Evolutionary conservation across 345 rosid species (phyloP).

Genomic region (Bruguiera parviflora): DNA sequence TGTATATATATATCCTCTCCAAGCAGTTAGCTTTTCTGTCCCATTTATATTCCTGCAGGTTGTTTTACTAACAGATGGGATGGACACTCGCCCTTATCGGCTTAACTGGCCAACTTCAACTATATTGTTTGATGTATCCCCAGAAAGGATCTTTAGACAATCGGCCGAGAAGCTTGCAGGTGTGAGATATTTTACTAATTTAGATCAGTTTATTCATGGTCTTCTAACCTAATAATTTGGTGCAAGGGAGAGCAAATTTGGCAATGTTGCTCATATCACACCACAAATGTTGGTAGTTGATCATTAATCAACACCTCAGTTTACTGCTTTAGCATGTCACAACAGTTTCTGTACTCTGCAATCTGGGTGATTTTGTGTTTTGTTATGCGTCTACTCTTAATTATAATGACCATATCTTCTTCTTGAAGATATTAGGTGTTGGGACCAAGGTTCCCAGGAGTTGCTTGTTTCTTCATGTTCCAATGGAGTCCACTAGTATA

Average conservation of each 20-base stretch:
- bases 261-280: not conserved
- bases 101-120: conserved; percentile 87
- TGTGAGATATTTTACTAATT: conserved; percentile 22
- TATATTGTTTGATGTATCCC: conserved; percentile 74
- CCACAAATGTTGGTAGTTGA: not conserved
- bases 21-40: conserved; percentile 3
- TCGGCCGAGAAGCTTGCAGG: conserved; percentile 71
- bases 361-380: not conserved
- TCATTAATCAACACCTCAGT: too few relatives aligned
- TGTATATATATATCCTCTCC: not conserved
- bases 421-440: conserved; percentile 52
- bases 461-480: conserved; percentile 70
- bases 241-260: not conserved
- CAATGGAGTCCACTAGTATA: conserved; percentile 44
- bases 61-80: conserved; percentile 84
- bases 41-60: conserved; percentile 47
- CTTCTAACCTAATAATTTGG: not conserved
- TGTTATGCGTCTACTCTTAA: not conserved
- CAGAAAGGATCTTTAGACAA: conserved; percentile 47
- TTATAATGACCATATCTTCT: conserved; percentile 17
- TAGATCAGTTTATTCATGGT: conserved; percentile 2
- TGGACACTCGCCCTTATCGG: conserved; percentile 93
- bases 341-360: not conserved
- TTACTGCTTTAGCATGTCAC: too few relatives aligned
- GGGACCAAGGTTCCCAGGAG: conserved; percentile 77